Conservation (phyloP, 2,329 filamentous ascomycete species). For the Chaetomiaceae sp. region DNA sequence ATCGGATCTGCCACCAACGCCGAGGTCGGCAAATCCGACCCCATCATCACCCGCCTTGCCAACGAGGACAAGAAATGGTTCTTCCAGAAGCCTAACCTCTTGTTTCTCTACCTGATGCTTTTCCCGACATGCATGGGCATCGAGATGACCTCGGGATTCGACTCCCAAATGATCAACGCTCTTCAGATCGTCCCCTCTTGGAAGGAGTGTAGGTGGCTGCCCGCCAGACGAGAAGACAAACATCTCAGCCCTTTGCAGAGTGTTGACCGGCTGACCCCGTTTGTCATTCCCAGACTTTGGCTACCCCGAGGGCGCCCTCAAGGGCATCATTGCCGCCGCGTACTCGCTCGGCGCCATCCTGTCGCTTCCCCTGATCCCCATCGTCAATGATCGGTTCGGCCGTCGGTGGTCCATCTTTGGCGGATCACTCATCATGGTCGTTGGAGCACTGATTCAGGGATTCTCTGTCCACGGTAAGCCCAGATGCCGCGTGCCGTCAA, state of each 20-base stretch:
- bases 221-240: too few relatives aligned
- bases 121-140: slow-evolving; percentile 59
- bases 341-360: slow-evolving; percentile 57
- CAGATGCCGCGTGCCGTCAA: not conserved
- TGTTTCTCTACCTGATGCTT: slow-evolving; percentile 51
- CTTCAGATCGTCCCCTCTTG: slow-evolving; percentile 38
- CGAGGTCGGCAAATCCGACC: slow-evolving; percentile 30
- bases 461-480: slow-evolving; percentile 39
- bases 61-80: slow-evolving; percentile 42
- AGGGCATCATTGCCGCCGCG: slow-evolving; percentile 53
- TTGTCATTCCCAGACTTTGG: slow-evolving; percentile 39
- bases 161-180: slow-evolving; percentile 43
- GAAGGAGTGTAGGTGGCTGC: slow-evolving; percentile 32
- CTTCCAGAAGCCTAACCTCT: slow-evolving; percentile 56
- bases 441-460: slow-evolving; percentile 52
- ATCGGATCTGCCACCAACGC: slow-evolving; percentile 8
- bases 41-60: slow-evolving; percentile 35
- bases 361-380: slow-evolving; percentile 53
- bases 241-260: too few relatives aligned
- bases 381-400: slow-evolving; percentile 51
- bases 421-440: slow-evolving; percentile 50
- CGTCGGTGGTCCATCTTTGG: slow-evolving; percentile 53
- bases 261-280: not conserved
- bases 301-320: slow-evolving; percentile 38
- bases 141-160: slow-evolving; percentile 46